Evolutionary conservation across 768 basidiomycete genomes (phyloP), one percentile per base, ranked within the genome.

Genomic region (Boletellus ananiceps): DNA sequence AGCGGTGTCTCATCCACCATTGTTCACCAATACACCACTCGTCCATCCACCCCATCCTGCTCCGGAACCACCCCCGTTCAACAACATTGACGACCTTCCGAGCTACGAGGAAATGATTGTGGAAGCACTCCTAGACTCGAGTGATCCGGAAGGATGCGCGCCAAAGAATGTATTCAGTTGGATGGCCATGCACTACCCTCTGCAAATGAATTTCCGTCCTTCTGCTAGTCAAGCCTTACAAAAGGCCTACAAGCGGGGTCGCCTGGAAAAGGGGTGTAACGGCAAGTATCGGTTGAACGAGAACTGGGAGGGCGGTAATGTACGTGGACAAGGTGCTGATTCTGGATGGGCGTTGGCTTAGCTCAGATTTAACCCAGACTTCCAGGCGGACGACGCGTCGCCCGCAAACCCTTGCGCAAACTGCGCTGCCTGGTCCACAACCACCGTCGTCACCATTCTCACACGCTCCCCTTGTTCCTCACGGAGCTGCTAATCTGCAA

Each of bases 91-190:
- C n/a, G 79, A 89, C 57, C 73, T 93, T 42, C 90, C 90, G 7
- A 87, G 85, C 55, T 93, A 93, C 49, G 90, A 93, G 61, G 90
- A 93, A 54, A 93, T 93, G 91, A 87, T 93, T 15, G 86, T 85
- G 11, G 86, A 88, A 61, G 89, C 88, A 1, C 70, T 93, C 21
- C 67, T 72, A 13, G 85, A 84, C 47, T 75, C 79, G 37, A 72
- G 69, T 7, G 87, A 89, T 49, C 73, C 81, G 1, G 86, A 93
- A 40, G 91, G 91, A 15, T 79, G 80, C 47, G 83, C 83, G 7
- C 91, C 91, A n/a, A 92, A 88, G 64, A 81, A 82, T 51, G 61
- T 93, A 27, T 93, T 90, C 63, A 71, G 79, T 6, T 89, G 86
- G 86, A 93, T 93, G 86, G 83, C 83, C 4, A 72, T 79, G 27